Base-by-base conservation (phyloP, 2,329 filamentous ascomycete species). In the Nemania abortiva region DNA sequence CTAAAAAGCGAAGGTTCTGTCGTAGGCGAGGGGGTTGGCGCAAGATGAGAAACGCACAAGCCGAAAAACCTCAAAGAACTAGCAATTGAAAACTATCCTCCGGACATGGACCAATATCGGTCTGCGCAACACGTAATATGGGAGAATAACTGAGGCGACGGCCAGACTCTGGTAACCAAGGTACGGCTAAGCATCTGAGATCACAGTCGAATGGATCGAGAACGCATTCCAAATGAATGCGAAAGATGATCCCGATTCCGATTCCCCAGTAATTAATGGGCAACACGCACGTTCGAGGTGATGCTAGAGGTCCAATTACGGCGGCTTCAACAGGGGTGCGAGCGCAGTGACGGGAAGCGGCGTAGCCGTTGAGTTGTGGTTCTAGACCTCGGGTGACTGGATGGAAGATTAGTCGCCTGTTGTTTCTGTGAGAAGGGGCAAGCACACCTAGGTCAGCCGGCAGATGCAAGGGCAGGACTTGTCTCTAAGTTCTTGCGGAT, bases 1-100 rank as follows among this genome's bases (percentile, higher is more conserved):
- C 49, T 60, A 65, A 60, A 55, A 39, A 63, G 63, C 47, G 53
- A 55, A 15, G 56, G 39, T 52, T 53, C 50, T 39, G 39, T 34
- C n/a, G n/a, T 6, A 6, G 15, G n/a, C 11, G 29, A 50, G n/a
- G n/a, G 0, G 10, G n/a, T 50, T 29, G 22, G 34, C 13, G 20
- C 11, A 27, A 27, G 27, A 37, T 18, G 68, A 58, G 22, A 15
- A n/a, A 54, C 18, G 22, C 20, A 6, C 22, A 24, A 42, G 18
- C 20, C 5, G 18, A 45, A 24, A 31, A 27, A 34, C 1, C 42
- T 4, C 1, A 3, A 13, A 53, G 27, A n/a, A 45, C 9, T 24
- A 9, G 60, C 31, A 39, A 55, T 45, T 27, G 42, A 53, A 47
- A 24, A 31, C 24, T 45, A n/a, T 20, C 13, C 42, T 54, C 45